Conservation (phyloP, 2,329 filamentous ascomycete species). For the Macroventuria anomochaeta region DNA sequence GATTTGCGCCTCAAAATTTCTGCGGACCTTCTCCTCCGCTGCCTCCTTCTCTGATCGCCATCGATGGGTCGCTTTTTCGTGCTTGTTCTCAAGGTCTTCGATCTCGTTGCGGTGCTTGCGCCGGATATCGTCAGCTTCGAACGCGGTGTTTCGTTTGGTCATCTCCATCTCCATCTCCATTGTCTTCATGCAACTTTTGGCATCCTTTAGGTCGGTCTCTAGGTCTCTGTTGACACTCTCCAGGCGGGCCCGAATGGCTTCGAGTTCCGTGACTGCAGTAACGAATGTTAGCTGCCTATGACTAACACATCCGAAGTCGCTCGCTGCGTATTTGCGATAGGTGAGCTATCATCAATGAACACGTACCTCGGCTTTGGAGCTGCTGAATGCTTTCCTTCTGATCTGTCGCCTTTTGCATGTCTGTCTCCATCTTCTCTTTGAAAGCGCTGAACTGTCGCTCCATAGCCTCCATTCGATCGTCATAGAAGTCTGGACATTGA, state of each 20-base stretch:
- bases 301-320: no score
- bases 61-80: constrained; percentile 64
- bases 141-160: constrained; percentile 59
- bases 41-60: constrained; percentile 59
- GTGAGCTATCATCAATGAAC: not conserved
- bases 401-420: constrained; percentile 70
- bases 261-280: constrained; percentile 61
- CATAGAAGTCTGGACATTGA: constrained; percentile 75
- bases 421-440: constrained; percentile 73
- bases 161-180: constrained; percentile 60
- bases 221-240: constrained; percentile 62
- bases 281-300: not conserved
- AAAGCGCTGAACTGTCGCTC: constrained; percentile 75
- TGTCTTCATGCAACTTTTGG: constrained; percentile 59
- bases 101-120: constrained; percentile 63
- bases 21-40: constrained; percentile 51
- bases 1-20: constrained; percentile 59
- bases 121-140: constrained; percentile 59
- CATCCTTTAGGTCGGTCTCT: constrained; percentile 71
- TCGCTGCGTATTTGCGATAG: not conserved
- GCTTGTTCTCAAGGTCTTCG: constrained; percentile 61
- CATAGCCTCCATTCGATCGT: constrained; percentile 76
- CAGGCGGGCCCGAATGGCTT: constrained; percentile 59
- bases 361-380: constrained; percentile 76
- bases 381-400: constrained; percentile 77